phyloP scores from a whole-genome alignment of 495 filamentous ascomycete genomes.

The Tuber indicum region DNA sequence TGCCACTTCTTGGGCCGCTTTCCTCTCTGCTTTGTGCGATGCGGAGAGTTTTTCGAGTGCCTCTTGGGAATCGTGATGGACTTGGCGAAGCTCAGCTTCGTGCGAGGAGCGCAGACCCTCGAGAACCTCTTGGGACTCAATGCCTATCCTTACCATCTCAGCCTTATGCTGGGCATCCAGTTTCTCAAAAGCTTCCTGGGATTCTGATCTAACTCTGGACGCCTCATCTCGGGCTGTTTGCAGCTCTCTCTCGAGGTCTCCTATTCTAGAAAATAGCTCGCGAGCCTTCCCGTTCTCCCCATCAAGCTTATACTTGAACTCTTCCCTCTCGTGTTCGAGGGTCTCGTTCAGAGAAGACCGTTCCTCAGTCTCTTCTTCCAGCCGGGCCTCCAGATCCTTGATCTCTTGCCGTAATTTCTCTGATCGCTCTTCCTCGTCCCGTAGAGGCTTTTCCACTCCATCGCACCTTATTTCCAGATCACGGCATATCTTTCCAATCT shows the following conservation, averaged over 20 bases:
- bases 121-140: conserved; percentile 17
- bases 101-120: conserved; percentile 13
- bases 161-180: conserved; percentile 14
- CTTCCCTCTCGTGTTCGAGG: conserved; percentile 24
- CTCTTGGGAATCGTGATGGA: conserved; percentile 17
- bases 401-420: conserved; percentile 22
- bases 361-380: conserved; percentile 23
- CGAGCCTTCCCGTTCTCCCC: conserved; percentile 2
- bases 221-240: conserved; percentile 19
- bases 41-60: conserved; percentile 21
- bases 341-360: conserved; percentile 19
- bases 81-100: conserved; percentile 15
- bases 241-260: conserved; percentile 8
- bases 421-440: conserved; percentile 27
- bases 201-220: conserved; percentile 6
- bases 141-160: conserved; percentile 2
- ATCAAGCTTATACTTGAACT: conserved; percentile 20
- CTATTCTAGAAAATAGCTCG: conserved; percentile 1
- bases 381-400: conserved; percentile 15
- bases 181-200: conserved; percentile 3
- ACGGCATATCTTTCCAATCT: conserved; percentile 38
- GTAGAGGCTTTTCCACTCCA: conserved; percentile 34
- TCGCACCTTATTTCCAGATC: conserved; percentile 36
- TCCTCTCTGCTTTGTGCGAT: conserved; percentile 29
- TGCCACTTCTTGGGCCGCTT: conserved; percentile 46